Conservation (phyloP, 164 flowering plant genomes). For the Litsea cubeba region DNA sequence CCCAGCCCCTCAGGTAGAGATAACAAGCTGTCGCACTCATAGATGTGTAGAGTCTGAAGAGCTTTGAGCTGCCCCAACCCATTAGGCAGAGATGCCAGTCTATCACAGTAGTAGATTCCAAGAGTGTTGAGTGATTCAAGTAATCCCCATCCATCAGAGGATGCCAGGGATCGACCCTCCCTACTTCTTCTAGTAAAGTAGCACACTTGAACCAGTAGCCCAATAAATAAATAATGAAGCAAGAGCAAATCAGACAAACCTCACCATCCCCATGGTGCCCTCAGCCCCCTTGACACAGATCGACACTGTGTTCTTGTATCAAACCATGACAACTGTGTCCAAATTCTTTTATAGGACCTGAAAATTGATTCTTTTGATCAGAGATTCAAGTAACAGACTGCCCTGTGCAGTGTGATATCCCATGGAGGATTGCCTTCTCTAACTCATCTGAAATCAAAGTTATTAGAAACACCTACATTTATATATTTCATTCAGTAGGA, state of each 20-base stretch:
- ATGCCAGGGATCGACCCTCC: neutral
- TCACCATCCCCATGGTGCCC: slow-evolving; percentile 29
- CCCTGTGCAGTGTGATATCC: no score
- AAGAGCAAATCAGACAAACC: slow-evolving; percentile 24
- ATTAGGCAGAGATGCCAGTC: neutral
- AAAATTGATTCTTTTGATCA: no score
- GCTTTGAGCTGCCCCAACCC: neutral
- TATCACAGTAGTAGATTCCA: neutral
- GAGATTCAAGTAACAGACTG: no score
- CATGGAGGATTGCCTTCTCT: no score
- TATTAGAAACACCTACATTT: no score
- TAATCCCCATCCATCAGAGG: no score
- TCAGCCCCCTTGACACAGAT: slow-evolving; percentile 34
- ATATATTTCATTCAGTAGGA: no score
- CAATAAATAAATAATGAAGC: no score
- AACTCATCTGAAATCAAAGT: no score
- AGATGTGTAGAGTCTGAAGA: neutral
- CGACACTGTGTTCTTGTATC: slow-evolving; percentile 32
- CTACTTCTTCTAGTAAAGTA: no score
- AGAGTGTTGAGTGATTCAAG: neutral
- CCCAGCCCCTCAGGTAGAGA: neutral
- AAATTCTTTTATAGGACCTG: no score
- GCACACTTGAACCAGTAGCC: no score
- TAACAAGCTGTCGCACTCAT: neutral
- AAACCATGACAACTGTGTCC: slow-evolving; percentile 32